Conservation (phyloP, 768 basidiomycete genomes). For the Leucogyrophana mollusca region DNA sequence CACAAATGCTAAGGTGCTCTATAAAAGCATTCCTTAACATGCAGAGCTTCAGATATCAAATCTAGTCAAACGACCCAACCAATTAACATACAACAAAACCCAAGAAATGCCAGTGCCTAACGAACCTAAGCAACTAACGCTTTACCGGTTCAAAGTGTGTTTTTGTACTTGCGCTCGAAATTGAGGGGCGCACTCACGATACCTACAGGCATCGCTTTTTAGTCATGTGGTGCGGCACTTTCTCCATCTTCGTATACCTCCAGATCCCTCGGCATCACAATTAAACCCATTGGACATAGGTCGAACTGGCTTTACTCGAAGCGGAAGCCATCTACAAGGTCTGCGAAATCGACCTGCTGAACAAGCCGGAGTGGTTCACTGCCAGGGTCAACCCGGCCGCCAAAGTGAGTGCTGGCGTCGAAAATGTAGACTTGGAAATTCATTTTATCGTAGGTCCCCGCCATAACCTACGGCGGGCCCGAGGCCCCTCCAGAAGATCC, state of each 20-base stretch:
- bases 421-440: not conserved
- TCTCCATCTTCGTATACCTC: too few species aligned
- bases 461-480: conserved; percentile 60
- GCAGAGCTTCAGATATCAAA: too few species aligned
- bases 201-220: too few species aligned
- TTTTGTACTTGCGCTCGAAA: not conserved
- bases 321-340: conserved; percentile 43
- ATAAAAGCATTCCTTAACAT: too few species aligned
- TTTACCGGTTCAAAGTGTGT: not conserved
- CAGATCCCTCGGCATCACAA: too few species aligned
- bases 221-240: too few species aligned
- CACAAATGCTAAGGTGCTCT: too few species aligned
- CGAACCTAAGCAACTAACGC: not conserved
- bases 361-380: conserved; percentile 67
- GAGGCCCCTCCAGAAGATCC: conserved; percentile 50
- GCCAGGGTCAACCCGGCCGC: conserved; percentile 58
- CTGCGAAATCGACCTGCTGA: conserved; percentile 53
- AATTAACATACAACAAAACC: too few species aligned
- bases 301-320: conserved; percentile 56
- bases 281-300: conserved; percentile 27
- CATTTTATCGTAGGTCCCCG: conserved; percentile 44
- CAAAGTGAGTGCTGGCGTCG: conserved; percentile 40
- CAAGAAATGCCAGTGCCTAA: too few species aligned
- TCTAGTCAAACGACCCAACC: too few species aligned
- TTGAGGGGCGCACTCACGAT: too few species aligned